Evolutionary conservation across 1,139 yeast genomes (phyloP).

Genomic region (Geotrichum bryndzae): DNA sequence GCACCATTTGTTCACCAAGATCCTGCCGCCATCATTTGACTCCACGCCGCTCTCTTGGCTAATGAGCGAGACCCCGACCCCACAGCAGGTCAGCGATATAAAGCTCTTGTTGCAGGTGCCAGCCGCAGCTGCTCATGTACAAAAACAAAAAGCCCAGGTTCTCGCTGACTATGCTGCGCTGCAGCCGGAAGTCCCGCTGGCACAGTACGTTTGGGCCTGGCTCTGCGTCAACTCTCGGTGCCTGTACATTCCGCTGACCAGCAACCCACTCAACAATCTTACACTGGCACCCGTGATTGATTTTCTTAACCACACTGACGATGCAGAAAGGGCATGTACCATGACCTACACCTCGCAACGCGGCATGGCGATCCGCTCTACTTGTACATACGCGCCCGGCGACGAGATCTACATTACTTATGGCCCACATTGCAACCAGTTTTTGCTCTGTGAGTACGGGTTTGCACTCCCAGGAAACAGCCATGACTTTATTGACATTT

Average conservation of each 20-base stretch:
- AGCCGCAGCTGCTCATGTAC: not conserved
- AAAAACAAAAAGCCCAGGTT: conserved; percentile 5
- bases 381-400: conserved; percentile 34
- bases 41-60: conserved; percentile 14
- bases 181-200: not conserved
- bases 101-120: not conserved
- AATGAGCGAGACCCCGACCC: not conserved
- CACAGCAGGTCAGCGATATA: not conserved
- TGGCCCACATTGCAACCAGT: conserved; percentile 84
- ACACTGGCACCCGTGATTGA: conserved; percentile 92
- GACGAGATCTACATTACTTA: conserved; percentile 70
- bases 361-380: conserved; percentile 21
- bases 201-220: conserved; percentile 53
- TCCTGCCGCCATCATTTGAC: conserved; percentile 11
- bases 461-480: conserved; percentile 52
- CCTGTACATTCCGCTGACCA: conserved; percentile 57
- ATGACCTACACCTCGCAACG: conserved; percentile 12
- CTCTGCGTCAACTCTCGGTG: conserved; percentile 88
- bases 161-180: conserved; percentile 1
- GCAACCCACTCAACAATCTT: conserved; percentile 52
- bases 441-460: conserved; percentile 81
- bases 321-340: conserved; percentile 25
- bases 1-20: conserved; percentile 8
- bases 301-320: conserved; percentile 68
- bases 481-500: conserved; percentile 69